phyloP scores from a whole-genome alignment of 306 rosid genomes.

The Lathyrus aphaca region DNA sequence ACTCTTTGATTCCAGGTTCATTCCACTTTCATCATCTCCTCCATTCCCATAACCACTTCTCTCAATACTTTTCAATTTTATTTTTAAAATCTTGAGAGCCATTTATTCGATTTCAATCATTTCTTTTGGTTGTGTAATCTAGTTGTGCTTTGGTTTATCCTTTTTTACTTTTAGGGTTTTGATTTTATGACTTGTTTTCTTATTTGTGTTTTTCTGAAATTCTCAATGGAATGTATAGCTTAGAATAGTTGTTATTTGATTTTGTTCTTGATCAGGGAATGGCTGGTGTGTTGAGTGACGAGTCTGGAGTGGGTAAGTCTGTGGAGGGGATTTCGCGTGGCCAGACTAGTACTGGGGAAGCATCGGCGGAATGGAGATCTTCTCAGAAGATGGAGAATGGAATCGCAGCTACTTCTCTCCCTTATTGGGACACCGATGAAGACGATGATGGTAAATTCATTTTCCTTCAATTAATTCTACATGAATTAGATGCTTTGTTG shows the following conservation, averaged over 20 bases:
- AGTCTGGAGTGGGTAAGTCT: conserved; percentile 73
- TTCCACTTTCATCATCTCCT: conserved; percentile 50
- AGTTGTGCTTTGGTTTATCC: conserved; percentile 30
- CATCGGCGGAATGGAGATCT: conserved; percentile 95
- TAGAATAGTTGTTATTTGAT: conserved; percentile 17
- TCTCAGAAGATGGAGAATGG: conserved; percentile 99
- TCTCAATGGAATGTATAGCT: conserved; percentile 1
- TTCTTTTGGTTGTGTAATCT: conserved; percentile 30
- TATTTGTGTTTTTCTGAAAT: conserved; percentile 33
- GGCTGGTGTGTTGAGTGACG: conserved; percentile 85
- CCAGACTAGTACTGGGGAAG: conserved; percentile 55
- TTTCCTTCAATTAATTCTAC: conserved; percentile 3
- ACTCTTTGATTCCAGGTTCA: conserved; percentile 73
- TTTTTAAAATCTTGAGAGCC: conserved; percentile 11
- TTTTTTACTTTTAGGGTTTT: no score
- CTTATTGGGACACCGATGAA: conserved; percentile 92
- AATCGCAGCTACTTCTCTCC: conserved; percentile 83
- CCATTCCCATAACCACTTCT: not conserved
- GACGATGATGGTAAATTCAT: conserved; percentile 71
- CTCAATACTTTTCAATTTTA: not conserved
- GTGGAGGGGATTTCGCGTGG: conserved; percentile 68
- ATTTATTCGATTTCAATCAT: conserved; percentile 49
- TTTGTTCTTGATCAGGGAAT: conserved; percentile 53
- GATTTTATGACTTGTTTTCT: conserved; percentile 3
- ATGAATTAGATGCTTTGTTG: no score